Base-by-base conservation (phyloP, 306 rosid genomes). In the Purshia tridentata region DNA sequence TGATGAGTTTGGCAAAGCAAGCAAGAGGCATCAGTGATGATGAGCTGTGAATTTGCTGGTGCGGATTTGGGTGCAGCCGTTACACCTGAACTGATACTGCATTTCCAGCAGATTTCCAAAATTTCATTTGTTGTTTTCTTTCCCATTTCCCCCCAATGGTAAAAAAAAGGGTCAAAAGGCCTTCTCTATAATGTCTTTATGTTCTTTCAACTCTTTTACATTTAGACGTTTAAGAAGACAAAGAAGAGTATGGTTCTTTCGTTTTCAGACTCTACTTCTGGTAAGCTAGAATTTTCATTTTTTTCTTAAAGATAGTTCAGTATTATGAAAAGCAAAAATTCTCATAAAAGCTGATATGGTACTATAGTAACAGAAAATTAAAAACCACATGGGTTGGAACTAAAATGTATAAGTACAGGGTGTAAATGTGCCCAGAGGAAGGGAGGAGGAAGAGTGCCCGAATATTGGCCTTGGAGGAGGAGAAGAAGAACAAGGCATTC, bases 371-470 rank as follows among this genome's bases (percentile, higher is more conserved):
- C 22, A 37, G 0, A 15, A 16, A 61, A 39, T 37, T 61, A 61
- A 3, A 8, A 61, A 61, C 23, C 10, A 29, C 35, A 29, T 54
- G 52, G 20, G 15, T 40, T 70, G 51, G n/a, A 46, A 13, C 49
- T 66, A 18, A 56, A 48, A 61, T 51, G 19, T 19, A 11, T 15
- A 19, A 58, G 5, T 50, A 40, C 70, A 64, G 76, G 45, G 35
- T 62, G 23, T 46, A 46, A 52, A 65, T 20, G n/a, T 19, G 37
- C 14, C 6, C 29, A 37, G 65, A n/a, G 13, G 69, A 19, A 40
- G 39, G 2, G 44, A 77, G 70, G 49, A 82, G 86, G 48, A 82
- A 76, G 56, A 82, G 86, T 60, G 74, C 77, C 19, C 60, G 82
- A 60, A 74, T 82, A 18, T 65, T 6, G 46, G 86, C 77, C 50